Evolutionary conservation across 2,329 filamentous ascomycete genomes (phyloP).

Genomic region (Colletotrichum brevisporum): DNA sequence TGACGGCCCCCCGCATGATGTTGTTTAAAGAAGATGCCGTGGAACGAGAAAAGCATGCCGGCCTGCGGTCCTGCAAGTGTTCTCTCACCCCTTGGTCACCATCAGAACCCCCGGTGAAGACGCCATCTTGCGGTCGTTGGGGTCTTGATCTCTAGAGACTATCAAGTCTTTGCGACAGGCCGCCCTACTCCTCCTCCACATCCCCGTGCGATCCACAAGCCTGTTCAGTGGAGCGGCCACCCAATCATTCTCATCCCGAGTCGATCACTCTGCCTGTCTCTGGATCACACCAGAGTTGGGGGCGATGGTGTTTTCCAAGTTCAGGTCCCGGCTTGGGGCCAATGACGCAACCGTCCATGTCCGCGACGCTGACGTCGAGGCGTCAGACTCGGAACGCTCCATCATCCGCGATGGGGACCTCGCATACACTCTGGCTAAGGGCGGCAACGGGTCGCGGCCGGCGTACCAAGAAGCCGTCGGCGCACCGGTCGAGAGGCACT

Average conservation of each 20-base stretch:
- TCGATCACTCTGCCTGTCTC: neutral
- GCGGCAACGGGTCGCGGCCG: slow-evolving; percentile 63
- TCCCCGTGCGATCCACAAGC: neutral
- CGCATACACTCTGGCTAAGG: slow-evolving; percentile 57
- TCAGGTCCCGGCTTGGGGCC: slow-evolving; percentile 10
- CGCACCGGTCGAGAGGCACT: slow-evolving; percentile 71
- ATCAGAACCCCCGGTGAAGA: neutral
- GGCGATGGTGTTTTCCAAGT: slow-evolving; percentile 28
- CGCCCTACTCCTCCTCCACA: neutral
- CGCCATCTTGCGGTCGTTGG: neutral
- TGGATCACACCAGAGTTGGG: neutral
- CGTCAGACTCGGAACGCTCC: slow-evolving; percentile 45
- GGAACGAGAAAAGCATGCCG: neutral
- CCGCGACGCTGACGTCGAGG: slow-evolving; percentile 15
- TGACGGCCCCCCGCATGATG: neutral
- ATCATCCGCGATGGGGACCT: slow-evolving; percentile 56
- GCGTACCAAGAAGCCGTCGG: slow-evolving; percentile 74
- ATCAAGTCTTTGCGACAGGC: no score
- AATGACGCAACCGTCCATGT: neutral
- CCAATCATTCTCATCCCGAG: neutral
- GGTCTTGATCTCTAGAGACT: neutral
- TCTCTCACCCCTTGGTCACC: neutral
- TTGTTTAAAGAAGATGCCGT: slow-evolving; percentile 20
- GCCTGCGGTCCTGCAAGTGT: neutral
- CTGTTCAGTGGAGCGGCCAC: slow-evolving; percentile 11